Percentiles rank a stretch among this genome's conserved stretches.
phyloP scores from a whole-genome alignment of 1,284 basidiomycete species.

The Moniliella sp. region DNA sequence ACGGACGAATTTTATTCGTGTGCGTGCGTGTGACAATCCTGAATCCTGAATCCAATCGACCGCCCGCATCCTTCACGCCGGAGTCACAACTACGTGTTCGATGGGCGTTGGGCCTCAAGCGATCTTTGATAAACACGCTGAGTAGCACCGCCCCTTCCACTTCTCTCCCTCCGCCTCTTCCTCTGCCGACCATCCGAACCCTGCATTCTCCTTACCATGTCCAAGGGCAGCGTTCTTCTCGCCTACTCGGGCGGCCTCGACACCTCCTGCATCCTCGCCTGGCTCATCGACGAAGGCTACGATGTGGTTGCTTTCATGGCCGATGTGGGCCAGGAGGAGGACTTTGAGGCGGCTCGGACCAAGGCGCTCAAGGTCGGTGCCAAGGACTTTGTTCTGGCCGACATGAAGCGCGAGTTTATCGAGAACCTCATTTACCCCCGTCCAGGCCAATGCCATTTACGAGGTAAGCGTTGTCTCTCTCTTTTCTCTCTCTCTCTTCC shows the following conservation, averaged over 20 bases:
- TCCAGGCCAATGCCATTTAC: slow-evolving; percentile 97
- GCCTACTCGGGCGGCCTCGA: slow-evolving; percentile 87
- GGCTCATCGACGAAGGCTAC: slow-evolving; percentile 74
- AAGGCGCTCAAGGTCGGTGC: slow-evolving; percentile 85
- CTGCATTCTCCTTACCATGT: slow-evolving; percentile 3
- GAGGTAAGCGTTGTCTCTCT: too few relatives aligned
- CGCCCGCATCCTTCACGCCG: too few relatives aligned
- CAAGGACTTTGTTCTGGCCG: slow-evolving; percentile 79
- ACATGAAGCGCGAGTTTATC: slow-evolving; percentile 82
- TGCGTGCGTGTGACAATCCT: too few relatives aligned
- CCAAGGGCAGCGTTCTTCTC: slow-evolving; percentile 60
- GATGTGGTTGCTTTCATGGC: slow-evolving; percentile 97
- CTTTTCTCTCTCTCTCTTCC: too few relatives aligned
- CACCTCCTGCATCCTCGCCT: slow-evolving; percentile 32
- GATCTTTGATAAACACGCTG: too few relatives aligned
- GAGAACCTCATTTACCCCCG: slow-evolving; percentile 85
- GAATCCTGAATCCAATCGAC: too few relatives aligned
- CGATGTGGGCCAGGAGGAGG: slow-evolving; percentile 96
- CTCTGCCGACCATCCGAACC: too few relatives aligned
- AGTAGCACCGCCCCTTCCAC: too few relatives aligned
- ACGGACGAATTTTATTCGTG: too few relatives aligned
- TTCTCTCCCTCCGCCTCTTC: too few relatives aligned
- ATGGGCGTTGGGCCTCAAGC: too few relatives aligned
- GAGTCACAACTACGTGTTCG: too few relatives aligned
- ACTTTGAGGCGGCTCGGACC: slow-evolving; percentile 73